Base-by-base conservation (phyloP, 305 asterid genomes). In the Solanum hybrid region DNA sequence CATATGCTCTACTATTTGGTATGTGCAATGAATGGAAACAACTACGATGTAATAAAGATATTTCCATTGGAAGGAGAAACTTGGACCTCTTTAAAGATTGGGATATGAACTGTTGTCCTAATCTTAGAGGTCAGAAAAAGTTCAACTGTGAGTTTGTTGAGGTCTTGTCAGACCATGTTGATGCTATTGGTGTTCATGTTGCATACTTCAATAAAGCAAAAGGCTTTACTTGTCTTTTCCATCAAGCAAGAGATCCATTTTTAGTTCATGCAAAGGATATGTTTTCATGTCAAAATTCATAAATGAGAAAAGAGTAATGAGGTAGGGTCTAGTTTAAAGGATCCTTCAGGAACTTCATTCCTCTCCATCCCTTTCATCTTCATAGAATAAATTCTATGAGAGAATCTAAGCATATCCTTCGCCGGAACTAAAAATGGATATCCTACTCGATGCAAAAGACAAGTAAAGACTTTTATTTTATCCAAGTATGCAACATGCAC, bases 361-460 rank as follows among this genome's bases (percentile, higher is more conserved):
- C 68, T 51, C n/a, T 15, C 8, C 68, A 51, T 17, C n/a, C n/a
- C 10, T 15, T 7, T 51, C n/a, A 94, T 91, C 7, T 57, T 83
- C 32, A 15, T 15, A 51, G 22, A 51, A 51, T 2, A 7, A 45
- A 51, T 5, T 15, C 22, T 5, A 51, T 15, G 65, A 51, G n/a
- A 51, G 65, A 51, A 51, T 51, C 65, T 51, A 51, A 51, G 3
- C 65, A 93, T 87, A 10, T 93, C 91, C 92, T 90, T 91, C 8
- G 36, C 91, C 2, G 89, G 87, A 27, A 94, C 91, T 41, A 88
- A 33, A 83, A 84, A 88, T 79, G 70, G 33, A 15, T 41, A 90
- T 37, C 17, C 29, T 11, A 73, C 90, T 83, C 92, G 76, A 51
- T 51, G n/a, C 22, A 51, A 51, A 15, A 51, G 10, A 51, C 68